These are phyloP conservation scores for Ostreobium quekettii DNA, from an alignment of 139 green algal species.

Conservation along the genomic window DNA sequence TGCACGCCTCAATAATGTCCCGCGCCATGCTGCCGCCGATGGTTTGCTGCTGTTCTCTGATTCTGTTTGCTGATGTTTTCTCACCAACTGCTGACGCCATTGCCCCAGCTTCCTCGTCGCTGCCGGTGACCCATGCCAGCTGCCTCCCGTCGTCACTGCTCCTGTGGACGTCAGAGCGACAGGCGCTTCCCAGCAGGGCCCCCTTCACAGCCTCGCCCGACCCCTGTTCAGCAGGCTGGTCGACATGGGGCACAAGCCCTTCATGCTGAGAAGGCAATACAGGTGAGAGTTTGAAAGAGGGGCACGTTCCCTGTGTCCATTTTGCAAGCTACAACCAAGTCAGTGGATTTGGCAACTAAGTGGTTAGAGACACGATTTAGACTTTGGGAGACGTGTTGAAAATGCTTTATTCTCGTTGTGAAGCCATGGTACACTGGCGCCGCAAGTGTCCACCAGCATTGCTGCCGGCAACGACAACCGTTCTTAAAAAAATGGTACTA, in stretches of 20 bases:
- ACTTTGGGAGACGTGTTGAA: no score
- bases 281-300: constrained; percentile 29
- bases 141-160: constrained; percentile 63
- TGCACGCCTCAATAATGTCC: no score
- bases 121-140: constrained; percentile 75
- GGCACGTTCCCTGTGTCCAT: no score
- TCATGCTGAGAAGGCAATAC: constrained; percentile 72
- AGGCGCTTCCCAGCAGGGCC: not conserved
- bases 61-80: not conserved
- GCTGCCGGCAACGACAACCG: no score
- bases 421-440: no score
- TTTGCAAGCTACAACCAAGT: no score
- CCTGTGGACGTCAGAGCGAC: constrained; percentile 30
- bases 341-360: no score
- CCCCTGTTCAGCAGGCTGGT: constrained; percentile 70
- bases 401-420: no score
- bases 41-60: not conserved
- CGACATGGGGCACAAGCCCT: constrained; percentile 39
- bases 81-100: not conserved
- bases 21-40: no score
- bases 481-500: no score
- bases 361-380: no score
- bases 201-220: constrained; percentile 45
- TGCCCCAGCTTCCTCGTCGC: constrained; percentile 56
- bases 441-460: no score